Evolutionary conservation across 495 filamentous ascomycete species (phyloP).

Genomic region (Penicillium taxi): DNA sequence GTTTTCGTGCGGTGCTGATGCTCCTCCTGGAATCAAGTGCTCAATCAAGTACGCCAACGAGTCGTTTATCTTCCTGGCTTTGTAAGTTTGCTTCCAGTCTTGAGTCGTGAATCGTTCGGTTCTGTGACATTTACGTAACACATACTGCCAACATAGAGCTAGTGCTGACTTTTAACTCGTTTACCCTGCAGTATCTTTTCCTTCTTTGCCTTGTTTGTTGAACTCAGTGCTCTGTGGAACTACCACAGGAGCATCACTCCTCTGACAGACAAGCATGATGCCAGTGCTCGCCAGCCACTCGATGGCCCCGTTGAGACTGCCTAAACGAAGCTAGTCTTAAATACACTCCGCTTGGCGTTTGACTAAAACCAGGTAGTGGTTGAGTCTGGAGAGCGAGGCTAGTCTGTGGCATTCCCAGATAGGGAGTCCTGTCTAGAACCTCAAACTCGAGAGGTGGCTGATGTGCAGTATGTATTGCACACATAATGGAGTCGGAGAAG

Average conservation of each 20-base stretch:
- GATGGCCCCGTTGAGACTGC: slow-evolving; percentile 25
- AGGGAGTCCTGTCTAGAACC: too few relatives aligned
- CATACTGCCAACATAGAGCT: not conserved
- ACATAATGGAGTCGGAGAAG: too few relatives aligned
- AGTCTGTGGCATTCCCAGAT: too few relatives aligned
- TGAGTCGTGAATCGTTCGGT: not conserved
- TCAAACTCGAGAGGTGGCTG: too few relatives aligned
- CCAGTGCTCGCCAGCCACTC: slow-evolving; percentile 16
- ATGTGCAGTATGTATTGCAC: too few relatives aligned
- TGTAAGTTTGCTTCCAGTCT: slow-evolving; percentile 37
- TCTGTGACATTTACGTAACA: not conserved
- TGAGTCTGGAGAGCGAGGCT: too few relatives aligned
- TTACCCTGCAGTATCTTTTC: slow-evolving; percentile 37
- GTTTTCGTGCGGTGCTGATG: slow-evolving; percentile 24
- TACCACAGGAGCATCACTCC: slow-evolving; percentile 22
- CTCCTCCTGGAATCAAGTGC: slow-evolving; percentile 26
- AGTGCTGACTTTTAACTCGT: not conserved
- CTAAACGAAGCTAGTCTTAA: too few relatives aligned
- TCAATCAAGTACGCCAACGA: slow-evolving; percentile 42
- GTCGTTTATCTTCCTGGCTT: slow-evolving; percentile 54
- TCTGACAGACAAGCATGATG: slow-evolving; percentile 20
- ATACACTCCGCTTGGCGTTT: too few relatives aligned
- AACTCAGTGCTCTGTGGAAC: slow-evolving; percentile 45
- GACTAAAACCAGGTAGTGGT: too few relatives aligned
- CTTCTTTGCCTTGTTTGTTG: slow-evolving; percentile 47